A percentile compares a stretch with the other conserved stretches of the same genome.
Evolutionary conservation across 352 stramenopile genomes (phyloP).

Genomic region (Phytopythium chamaehyphon): DNA sequence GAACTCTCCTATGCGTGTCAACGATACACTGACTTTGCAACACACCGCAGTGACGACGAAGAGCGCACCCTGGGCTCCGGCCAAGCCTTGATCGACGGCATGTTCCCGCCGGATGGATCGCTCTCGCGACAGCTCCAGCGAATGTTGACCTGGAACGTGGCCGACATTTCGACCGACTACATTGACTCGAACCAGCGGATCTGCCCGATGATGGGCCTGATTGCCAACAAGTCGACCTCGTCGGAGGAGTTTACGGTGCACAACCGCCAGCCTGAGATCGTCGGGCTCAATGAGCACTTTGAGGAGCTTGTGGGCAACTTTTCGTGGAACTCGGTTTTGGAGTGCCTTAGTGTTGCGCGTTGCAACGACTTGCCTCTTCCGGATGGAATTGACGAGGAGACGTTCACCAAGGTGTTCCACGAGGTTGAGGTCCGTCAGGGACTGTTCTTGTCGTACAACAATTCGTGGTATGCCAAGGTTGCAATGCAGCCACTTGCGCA

Average conservation of each 20-base stretch:
- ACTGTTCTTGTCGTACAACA: conserved; percentile 68
- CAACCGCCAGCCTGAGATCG: conserved; percentile 31
- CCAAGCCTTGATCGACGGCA: conserved; percentile 69
- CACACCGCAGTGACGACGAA: conserved; percentile 58
- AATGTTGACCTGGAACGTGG: conserved; percentile 75
- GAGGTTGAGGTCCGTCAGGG: conserved; percentile 67
- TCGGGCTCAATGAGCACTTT: conserved; percentile 60
- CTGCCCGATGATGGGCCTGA: conserved; percentile 71
- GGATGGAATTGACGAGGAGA: conserved; percentile 52
- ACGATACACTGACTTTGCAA: no score
- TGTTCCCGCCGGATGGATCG: conserved; percentile 63
- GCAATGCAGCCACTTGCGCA: conserved; percentile 80
- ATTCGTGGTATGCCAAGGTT: conserved; percentile 79
- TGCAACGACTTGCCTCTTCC: conserved; percentile 76
- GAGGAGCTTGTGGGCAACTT: conserved; percentile 68
- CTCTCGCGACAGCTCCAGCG: conserved; percentile 44
- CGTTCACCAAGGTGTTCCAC: conserved; percentile 74
- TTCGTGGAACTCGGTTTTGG: conserved; percentile 70
- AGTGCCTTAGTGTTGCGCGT: conserved; percentile 76
- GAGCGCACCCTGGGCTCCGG: conserved; percentile 82
- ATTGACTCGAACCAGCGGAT: conserved; percentile 77
- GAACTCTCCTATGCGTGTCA: no score
- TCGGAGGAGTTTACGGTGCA: conserved; percentile 56
- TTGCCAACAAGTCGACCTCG: conserved; percentile 53
- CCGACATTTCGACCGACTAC: conserved; percentile 74